Evolutionary conservation across 1,284 basidiomycete genomes (phyloP).

Genomic region (Dichomitus squalens): DNA sequence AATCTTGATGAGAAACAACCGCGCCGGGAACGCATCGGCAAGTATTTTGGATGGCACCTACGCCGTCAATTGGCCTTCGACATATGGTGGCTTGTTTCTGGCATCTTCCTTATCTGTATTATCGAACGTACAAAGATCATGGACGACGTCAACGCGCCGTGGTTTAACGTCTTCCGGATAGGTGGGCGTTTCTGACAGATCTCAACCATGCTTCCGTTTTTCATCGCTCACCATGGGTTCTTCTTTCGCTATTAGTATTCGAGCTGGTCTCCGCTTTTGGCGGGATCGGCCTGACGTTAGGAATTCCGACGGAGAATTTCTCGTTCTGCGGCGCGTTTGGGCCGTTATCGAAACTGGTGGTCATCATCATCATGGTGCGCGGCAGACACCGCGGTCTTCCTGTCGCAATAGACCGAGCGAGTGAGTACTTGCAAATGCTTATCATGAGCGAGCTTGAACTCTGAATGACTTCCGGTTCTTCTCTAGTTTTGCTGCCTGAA

Average conservation of each 20-base stretch:
- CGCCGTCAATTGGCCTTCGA: conserved; percentile 69
- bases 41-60: conserved; percentile 64
- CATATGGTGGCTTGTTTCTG: conserved; percentile 64
- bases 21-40: conserved; percentile 51
- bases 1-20: conserved; percentile 39
- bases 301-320: conserved; percentile 45
- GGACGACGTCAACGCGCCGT: conserved; percentile 52
- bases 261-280: conserved; percentile 64
- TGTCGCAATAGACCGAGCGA: conserved; percentile 52
- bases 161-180: conserved; percentile 64
- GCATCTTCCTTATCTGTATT: conserved; percentile 65
- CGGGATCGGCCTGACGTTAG: conserved; percentile 59
- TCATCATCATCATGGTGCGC: conserved; percentile 61
- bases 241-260: conserved; percentile 37
- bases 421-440: conserved; percentile 21
- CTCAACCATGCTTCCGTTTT: neutral
- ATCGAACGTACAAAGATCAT: conserved; percentile 64
- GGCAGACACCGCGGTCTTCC: conserved; percentile 58
- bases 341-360: conserved; percentile 58
- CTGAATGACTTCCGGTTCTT: neutral
- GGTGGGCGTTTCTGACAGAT: conserved; percentile 6
- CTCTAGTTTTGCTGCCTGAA: conserved; percentile 12
- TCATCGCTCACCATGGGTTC: neutral
- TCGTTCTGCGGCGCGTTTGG: conserved; percentile 53
- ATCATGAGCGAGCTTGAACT: too few species aligned